Percentiles rank a stretch among this genome's conserved stretches.
phyloP scores from a whole-genome alignment of 768 basidiomycete species.

The Agrocybe praecox region DNA sequence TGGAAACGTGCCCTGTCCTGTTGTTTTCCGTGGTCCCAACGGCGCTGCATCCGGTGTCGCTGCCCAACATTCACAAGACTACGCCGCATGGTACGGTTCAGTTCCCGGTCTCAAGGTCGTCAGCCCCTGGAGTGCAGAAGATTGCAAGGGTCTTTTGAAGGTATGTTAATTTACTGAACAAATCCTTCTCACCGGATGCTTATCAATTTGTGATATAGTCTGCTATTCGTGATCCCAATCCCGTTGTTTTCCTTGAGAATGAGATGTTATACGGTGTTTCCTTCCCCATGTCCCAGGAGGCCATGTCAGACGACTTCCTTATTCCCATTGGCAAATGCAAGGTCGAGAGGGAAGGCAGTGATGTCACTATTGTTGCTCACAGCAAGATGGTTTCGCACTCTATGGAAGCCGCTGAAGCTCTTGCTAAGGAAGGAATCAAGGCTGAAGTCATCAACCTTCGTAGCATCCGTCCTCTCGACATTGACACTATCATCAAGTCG shows the following conservation, averaged over 20 bases:
- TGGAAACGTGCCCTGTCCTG: slow-evolving; percentile 96
- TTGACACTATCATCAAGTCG: slow-evolving; percentile 94
- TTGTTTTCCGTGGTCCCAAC: slow-evolving; percentile 99
- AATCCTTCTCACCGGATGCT: neutral
- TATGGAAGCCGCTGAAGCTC: slow-evolving; percentile 89
- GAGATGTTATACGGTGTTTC: slow-evolving; percentile 98
- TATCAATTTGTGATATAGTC: slow-evolving; percentile 46
- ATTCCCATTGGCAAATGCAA: slow-evolving; percentile 98
- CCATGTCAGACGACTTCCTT: slow-evolving; percentile 93
- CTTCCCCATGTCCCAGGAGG: slow-evolving; percentile 95
- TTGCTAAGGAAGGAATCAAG: slow-evolving; percentile 96
- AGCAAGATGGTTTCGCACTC: slow-evolving; percentile 97
- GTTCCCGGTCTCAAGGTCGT: slow-evolving; percentile 97
- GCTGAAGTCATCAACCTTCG: slow-evolving; percentile 98
- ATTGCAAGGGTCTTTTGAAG: slow-evolving; percentile 98
- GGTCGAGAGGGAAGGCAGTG: slow-evolving; percentile 89
- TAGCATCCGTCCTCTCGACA: slow-evolving; percentile 94
- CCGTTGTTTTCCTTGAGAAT: slow-evolving; percentile 98
- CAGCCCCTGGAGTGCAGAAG: slow-evolving; percentile 97
- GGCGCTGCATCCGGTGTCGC: slow-evolving; percentile 97
- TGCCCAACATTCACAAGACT: slow-evolving; percentile 98
- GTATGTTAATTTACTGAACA: slow-evolving; percentile 34
- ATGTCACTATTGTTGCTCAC: slow-evolving; percentile 96
- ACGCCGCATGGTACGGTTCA: slow-evolving; percentile 91
- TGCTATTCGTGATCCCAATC: slow-evolving; percentile 98